Percentiles rank a stretch among this genome's conserved stretches.
These are phyloP conservation scores for Diaporthe vexans DNA, from an alignment of 2,329 filamentous ascomycete genomes.

Conservation along the genomic window DNA sequence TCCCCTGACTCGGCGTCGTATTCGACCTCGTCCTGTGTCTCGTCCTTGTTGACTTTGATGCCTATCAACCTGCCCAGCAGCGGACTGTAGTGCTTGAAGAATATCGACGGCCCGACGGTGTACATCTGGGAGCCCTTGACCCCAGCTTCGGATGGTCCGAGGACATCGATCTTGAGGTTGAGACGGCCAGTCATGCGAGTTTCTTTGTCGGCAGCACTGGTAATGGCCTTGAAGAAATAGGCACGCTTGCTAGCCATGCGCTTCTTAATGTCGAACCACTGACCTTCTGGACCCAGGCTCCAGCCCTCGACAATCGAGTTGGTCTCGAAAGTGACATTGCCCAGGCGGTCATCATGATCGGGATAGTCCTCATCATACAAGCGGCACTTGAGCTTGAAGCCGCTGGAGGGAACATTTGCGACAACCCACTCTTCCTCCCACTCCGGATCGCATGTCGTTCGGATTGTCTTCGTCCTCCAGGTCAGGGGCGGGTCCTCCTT, in stretches of 20 bases:
- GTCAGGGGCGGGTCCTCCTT: constrained; percentile 86
- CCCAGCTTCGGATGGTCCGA: constrained; percentile 78
- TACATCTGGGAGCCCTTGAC: constrained; percentile 77
- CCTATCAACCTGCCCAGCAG: constrained; percentile 87
- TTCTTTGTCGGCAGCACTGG: constrained; percentile 71
- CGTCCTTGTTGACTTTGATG: constrained; percentile 75
- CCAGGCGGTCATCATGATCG: constrained; percentile 88
- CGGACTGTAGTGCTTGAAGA: constrained; percentile 88
- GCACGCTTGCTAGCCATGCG: constrained; percentile 89
- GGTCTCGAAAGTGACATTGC: constrained; percentile 83
- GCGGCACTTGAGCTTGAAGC: constrained; percentile 87
- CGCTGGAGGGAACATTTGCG: constrained; percentile 84
- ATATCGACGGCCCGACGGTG: constrained; percentile 82
- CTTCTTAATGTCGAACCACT: constrained; percentile 82
- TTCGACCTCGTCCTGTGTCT: constrained; percentile 51
- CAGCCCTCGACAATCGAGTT: constrained; percentile 73
- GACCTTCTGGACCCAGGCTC: constrained; percentile 74
- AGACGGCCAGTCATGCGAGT: constrained; percentile 79
- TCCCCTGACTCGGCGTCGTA: constrained; percentile 60
- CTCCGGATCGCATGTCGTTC: constrained; percentile 77
- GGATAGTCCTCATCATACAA: constrained; percentile 92
- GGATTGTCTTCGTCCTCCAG: constrained; percentile 82
- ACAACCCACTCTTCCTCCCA: constrained; percentile 93
- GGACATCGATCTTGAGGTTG: constrained; percentile 80
- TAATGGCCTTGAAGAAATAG: constrained; percentile 79